Percentiles rank a stretch among this genome's conserved stretches.
Conservation (phyloP, 345 rosid genomes). For the Salix viminalis region DNA sequence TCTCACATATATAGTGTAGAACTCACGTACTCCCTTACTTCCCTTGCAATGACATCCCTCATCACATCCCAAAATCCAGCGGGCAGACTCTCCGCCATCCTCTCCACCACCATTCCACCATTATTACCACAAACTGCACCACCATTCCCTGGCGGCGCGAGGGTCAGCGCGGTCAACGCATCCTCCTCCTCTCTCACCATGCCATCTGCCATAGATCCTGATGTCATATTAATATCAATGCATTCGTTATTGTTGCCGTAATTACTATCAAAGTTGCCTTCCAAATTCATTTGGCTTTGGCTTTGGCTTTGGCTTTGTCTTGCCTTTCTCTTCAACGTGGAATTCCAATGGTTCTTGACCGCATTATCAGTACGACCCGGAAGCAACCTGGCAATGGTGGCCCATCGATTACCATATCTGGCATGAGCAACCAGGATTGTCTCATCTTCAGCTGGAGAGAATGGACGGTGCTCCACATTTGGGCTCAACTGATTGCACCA, state of each 20-base stretch:
- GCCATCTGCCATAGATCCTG: not conserved
- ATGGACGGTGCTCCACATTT: conserved; percentile 51
- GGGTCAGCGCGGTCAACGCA: conserved; percentile 57
- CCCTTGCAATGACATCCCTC: conserved; percentile 64
- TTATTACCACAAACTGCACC: not conserved
- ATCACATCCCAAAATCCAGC: conserved; percentile 61
- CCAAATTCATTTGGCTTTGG: not conserved
- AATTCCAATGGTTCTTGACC: conserved; percentile 65
- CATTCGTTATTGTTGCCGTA: not conserved
- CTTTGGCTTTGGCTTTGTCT: conserved; percentile 19
- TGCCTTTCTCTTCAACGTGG: conserved; percentile 49
- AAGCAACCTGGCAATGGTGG: conserved; percentile 54
- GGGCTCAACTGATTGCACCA: conserved; percentile 64
- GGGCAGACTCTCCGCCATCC: conserved; percentile 29
- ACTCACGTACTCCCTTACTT: conserved; percentile 55
- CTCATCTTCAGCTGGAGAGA: conserved; percentile 49
- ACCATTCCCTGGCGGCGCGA: conserved; percentile 56
- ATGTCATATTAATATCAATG: not conserved
- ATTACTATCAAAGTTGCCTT: not conserved
- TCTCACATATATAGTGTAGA: conserved; percentile 31
- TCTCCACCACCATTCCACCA: conserved; percentile 15
- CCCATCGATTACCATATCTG: conserved; percentile 56
- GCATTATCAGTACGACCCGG: conserved; percentile 64
- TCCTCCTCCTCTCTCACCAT: conserved; percentile 39
- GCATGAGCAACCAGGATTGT: conserved; percentile 56